Evolutionary conservation across 192 early-diverging fungal species (phyloP).

Genomic region (Mortierella antarctica): DNA sequence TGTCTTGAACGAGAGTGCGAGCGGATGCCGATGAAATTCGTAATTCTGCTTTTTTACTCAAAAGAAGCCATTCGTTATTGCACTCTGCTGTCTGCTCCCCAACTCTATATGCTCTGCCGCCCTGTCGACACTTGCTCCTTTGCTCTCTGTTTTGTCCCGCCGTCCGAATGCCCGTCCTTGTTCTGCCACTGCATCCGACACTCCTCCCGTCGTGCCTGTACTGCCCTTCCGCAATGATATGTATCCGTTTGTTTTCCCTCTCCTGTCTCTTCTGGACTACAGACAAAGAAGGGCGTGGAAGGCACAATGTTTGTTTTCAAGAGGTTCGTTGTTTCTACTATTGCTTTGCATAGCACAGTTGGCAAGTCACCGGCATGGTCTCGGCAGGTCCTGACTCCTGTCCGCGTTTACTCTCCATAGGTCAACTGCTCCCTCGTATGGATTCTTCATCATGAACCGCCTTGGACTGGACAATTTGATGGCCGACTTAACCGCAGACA

Average conservation of each 20-base stretch:
- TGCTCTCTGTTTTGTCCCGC: background rate
- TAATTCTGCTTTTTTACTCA: too few species aligned
- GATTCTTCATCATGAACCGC: slow-evolving; percentile 91
- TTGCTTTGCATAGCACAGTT: too few species aligned
- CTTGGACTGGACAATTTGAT: slow-evolving; percentile 84
- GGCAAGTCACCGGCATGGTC: too few species aligned
- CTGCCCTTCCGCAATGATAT: too few species aligned
- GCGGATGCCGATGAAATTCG: too few species aligned
- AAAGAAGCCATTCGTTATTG: too few species aligned
- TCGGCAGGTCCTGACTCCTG: background rate
- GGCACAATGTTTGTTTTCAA: slow-evolving; percentile 91
- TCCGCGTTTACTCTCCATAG: slow-evolving; percentile 35
- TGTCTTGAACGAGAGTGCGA: too few species aligned
- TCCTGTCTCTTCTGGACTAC: background rate
- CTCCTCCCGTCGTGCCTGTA: background rate
- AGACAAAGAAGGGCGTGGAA: slow-evolving; percentile 91
- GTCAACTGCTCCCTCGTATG: slow-evolving; percentile 69
- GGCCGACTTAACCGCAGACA: slow-evolving; percentile 70
- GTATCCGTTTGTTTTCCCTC: background rate
- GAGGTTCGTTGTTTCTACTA: slow-evolving; percentile 56
- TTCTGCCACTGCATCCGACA: background rate
- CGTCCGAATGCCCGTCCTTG: background rate
- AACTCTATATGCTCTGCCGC: background rate
- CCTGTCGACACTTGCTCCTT: background rate
- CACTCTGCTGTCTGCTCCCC: background rate